These are phyloP conservation scores for Notholithocarpus densiflorus DNA, from an alignment of 306 rosid genomes.

Conservation along the genomic window DNA sequence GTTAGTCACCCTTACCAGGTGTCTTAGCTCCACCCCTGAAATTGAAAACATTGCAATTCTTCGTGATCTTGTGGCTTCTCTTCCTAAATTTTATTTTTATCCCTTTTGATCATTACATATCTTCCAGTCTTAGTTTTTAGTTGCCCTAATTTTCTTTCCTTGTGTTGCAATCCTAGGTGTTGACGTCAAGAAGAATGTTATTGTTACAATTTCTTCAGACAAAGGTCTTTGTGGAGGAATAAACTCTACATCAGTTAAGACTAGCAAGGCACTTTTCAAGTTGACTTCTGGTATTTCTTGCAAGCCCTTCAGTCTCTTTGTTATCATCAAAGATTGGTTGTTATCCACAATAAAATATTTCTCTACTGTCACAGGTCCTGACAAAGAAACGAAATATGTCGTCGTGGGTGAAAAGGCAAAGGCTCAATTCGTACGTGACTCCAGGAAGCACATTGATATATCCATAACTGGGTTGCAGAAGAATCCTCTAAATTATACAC, in stretches of 20 bases:
- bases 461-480: conserved; percentile 80
- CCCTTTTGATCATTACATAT: neutral
- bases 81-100: neutral
- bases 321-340: neutral
- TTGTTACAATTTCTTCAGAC: conserved; percentile 88
- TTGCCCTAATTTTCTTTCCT: conserved; percentile 12
- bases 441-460: conserved; percentile 63
- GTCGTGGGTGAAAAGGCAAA: conserved; percentile 96
- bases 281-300: conserved; percentile 67
- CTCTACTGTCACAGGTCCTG: conserved; percentile 57
- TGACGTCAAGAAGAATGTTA: conserved; percentile 73
- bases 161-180: conserved; percentile 46
- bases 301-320: conserved; percentile 11
- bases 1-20: neutral
- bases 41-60: neutral
- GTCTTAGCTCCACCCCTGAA: neutral
- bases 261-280: conserved; percentile 68
- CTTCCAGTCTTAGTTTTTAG: neutral
- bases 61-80: neutral
- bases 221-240: conserved; percentile 99
- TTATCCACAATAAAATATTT: neutral
- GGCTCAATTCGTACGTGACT: conserved; percentile 89
- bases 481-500: conserved; percentile 81
- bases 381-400: conserved; percentile 73
- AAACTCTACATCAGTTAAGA: conserved; percentile 94